A percentile compares a stretch with the other conserved stretches of the same genome.
These are phyloP conservation scores for Quercus agrifolia DNA, from an alignment of 306 rosid species.

Conservation along the genomic window DNA sequence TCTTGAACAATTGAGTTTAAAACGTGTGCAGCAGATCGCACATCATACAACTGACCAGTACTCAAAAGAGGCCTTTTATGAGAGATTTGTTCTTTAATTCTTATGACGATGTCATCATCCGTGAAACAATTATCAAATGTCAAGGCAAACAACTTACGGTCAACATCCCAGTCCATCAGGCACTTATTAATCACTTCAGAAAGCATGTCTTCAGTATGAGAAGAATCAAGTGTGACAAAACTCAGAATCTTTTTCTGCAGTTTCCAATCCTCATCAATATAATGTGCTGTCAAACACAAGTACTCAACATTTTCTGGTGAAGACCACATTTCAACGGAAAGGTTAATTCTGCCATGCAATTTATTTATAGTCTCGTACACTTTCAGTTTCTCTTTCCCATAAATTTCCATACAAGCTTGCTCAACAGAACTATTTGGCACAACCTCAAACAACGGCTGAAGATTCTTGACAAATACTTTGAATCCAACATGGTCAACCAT, in stretches of 20 bases:
- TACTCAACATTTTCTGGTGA: conserved; percentile 58
- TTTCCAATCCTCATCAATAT: conserved; percentile 80
- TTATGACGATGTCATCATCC: conserved; percentile 65
- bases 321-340: conserved; percentile 81
- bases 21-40: conserved; percentile 80
- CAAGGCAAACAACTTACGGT: conserved; percentile 80
- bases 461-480: conserved; percentile 94
- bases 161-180: conserved; percentile 79
- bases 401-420: conserved; percentile 68
- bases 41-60: conserved; percentile 66
- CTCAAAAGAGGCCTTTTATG: conserved; percentile 66
- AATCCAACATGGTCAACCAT: conserved; percentile 91
- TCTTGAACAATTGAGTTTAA: conserved; percentile 64
- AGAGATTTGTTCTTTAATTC: conserved; percentile 70
- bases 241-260: conserved; percentile 73
- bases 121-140: conserved; percentile 82
- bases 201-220: conserved; percentile 84
- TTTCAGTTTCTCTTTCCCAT: conserved; percentile 64
- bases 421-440: conserved; percentile 56
- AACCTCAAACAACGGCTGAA: conserved; percentile 89
- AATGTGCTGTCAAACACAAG: conserved; percentile 73
- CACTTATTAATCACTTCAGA: conserved; percentile 80
- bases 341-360: conserved; percentile 75
- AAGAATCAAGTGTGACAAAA: conserved; percentile 80
- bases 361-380: conserved; percentile 54